phyloP scores from a whole-genome alignment of 2,329 filamentous ascomycete species.

The Aspergillus oerlinghausenensis region DNA sequence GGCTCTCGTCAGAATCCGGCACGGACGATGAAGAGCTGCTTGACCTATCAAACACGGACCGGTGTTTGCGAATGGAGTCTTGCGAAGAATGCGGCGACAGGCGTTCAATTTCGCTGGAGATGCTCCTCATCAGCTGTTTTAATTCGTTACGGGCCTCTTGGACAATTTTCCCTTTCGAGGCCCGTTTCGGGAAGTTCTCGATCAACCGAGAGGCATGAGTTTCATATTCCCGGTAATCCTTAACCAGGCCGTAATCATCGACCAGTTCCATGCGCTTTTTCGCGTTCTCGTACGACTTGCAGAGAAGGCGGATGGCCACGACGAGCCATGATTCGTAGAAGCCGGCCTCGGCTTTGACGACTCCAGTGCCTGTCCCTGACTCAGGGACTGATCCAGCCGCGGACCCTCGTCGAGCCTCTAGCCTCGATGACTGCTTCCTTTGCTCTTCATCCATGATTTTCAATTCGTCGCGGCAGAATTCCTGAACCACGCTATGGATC shows the following conservation, averaged over 20 bases:
- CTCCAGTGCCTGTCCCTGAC: neutral
- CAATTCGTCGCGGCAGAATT: constrained; percentile 45
- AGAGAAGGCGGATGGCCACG: constrained; percentile 39
- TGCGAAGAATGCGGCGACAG: constrained; percentile 42
- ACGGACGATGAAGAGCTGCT: constrained; percentile 44
- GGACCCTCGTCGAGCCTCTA: neutral
- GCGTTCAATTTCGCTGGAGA: constrained; percentile 39
- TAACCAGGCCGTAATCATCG: constrained; percentile 37
- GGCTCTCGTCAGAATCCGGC: constrained; percentile 36
- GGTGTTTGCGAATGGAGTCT: constrained; percentile 32
- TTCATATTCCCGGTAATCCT: constrained; percentile 46
- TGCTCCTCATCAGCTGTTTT: constrained; percentile 29
- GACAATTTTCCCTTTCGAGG: constrained; percentile 24
- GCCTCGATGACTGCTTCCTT: constrained; percentile 6
- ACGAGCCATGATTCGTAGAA: constrained; percentile 42
- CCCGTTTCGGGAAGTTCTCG: constrained; percentile 36
- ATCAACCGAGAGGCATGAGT: constrained; percentile 40
- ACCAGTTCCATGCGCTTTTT: constrained; percentile 36
- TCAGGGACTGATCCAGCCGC: neutral
- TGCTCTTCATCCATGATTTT: constrained; percentile 33
- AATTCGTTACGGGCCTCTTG: constrained; percentile 34
- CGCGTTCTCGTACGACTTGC: constrained; percentile 40
- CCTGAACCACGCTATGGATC: constrained; percentile 46
- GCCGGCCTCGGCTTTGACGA: constrained; percentile 20
- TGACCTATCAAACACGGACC: constrained; percentile 45